These are phyloP conservation scores for Solanum sparsipilum DNA, from an alignment of 257 asterid species.

Conservation along the genomic window DNA sequence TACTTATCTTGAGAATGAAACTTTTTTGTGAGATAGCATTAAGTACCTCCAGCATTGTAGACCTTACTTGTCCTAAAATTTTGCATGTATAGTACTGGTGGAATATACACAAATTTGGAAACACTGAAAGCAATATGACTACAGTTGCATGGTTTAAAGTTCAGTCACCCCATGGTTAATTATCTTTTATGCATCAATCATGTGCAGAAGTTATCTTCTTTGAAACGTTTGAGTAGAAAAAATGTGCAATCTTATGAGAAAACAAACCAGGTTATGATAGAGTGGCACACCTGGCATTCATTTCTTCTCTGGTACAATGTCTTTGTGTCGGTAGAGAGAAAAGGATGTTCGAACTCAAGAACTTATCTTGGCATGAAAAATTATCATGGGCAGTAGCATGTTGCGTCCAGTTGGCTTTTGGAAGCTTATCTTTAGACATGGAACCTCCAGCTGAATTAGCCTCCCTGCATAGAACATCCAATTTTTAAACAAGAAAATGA, in stretches of 20 bases:
- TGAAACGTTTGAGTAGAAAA: neutral
- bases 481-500: neutral
- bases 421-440: slow-evolving; percentile 20
- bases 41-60: neutral
- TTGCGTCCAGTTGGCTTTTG: slow-evolving; percentile 54
- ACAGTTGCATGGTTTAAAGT: neutral
- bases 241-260: neutral
- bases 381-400: slow-evolving; percentile 59
- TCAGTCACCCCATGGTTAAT: neutral
- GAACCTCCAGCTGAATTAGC: slow-evolving; percentile 24
- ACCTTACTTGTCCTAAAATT: neutral
- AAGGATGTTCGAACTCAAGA: slow-evolving; percentile 52
- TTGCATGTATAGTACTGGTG: neutral
- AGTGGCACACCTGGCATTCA: slow-evolving; percentile 39
- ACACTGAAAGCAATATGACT: neutral
- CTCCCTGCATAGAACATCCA: slow-evolving; percentile 22
- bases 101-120: neutral
- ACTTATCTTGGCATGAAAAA: slow-evolving; percentile 47
- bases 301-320: slow-evolving; percentile 36
- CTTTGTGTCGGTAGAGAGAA: slow-evolving; percentile 64
- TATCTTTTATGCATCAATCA: neutral
- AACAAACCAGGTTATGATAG: neutral
- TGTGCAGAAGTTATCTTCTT: neutral
- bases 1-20: neutral
- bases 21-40: neutral